A percentile compares a stretch with the other conserved stretches of the same genome.
Conservation (phyloP, 495 filamentous ascomycete genomes). For the Penicillium daleae region DNA sequence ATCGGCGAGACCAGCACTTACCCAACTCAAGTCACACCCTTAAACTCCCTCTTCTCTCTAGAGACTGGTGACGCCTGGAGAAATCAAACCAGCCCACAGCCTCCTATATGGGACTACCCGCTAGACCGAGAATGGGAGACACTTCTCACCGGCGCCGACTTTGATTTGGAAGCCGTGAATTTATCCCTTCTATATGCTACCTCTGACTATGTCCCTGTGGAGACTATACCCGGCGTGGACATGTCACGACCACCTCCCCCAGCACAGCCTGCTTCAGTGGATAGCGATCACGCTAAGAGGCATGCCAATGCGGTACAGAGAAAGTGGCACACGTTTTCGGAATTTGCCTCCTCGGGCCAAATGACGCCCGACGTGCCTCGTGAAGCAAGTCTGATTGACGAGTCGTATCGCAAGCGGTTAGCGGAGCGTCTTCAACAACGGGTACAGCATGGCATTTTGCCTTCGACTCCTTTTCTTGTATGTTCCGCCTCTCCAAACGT, state of each 20-base stretch:
- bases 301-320: slow-evolving; percentile 9
- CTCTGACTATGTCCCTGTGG: slow-evolving; percentile 12
- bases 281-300: background rate
- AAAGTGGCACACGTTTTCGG: slow-evolving; percentile 22
- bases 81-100: slow-evolving; percentile 8
- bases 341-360: slow-evolving; percentile 7
- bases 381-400: slow-evolving; percentile 24
- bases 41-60: slow-evolving; percentile 13
- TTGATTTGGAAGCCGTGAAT: slow-evolving; percentile 33
- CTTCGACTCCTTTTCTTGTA: slow-evolving; percentile 32
- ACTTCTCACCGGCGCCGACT: slow-evolving; percentile 24
- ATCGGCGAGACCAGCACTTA: slow-evolving; percentile 7
- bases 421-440: slow-evolving; percentile 25
- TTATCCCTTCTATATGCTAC: slow-evolving; percentile 16
- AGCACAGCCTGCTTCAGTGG: background rate
- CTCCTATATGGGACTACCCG: slow-evolving; percentile 2
- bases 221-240: background rate
- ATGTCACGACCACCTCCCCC: background rate
- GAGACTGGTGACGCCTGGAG: slow-evolving; percentile 14
- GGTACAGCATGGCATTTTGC: slow-evolving; percentile 23
- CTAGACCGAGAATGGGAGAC: slow-evolving; percentile 14
- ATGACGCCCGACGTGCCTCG: slow-evolving; percentile 16
- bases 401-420: slow-evolving; percentile 25
- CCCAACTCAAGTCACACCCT: slow-evolving; percentile 11
- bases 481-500: slow-evolving; percentile 5